These are phyloP conservation scores for Lenzites betulinus DNA, from an alignment of 768 basidiomycete genomes.

Conservation along the genomic window DNA sequence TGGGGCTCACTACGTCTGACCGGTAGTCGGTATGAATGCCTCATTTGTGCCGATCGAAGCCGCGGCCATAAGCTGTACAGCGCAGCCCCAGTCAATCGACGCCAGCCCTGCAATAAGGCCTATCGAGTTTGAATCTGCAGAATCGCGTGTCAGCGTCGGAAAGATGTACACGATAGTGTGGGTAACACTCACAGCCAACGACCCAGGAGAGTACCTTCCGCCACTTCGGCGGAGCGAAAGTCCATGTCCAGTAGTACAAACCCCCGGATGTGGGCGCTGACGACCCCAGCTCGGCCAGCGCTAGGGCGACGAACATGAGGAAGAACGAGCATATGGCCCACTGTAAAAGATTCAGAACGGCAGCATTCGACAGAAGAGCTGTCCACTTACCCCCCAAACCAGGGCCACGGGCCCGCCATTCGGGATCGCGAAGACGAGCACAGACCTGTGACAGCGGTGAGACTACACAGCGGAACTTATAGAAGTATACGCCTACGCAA, in stretches of 20 bases:
- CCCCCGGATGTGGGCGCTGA: conserved; percentile 40
- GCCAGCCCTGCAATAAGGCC: too few relatives aligned
- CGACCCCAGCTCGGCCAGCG: conserved; percentile 39
- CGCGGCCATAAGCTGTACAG: conserved; percentile 43
- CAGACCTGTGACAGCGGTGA: too few relatives aligned
- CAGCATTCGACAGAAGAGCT: too few relatives aligned
- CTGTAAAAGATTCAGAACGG: too few relatives aligned
- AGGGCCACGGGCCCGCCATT: conserved; percentile 70
- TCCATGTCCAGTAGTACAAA: conserved; percentile 41
- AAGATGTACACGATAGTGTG: too few relatives aligned
- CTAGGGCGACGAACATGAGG: conserved; percentile 36
- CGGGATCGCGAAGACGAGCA: conserved; percentile 55
- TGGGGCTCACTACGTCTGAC: conserved; percentile 33
- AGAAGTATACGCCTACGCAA: conserved; percentile 23
- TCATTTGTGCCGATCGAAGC: conserved; percentile 35
- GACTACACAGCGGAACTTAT: too few relatives aligned
- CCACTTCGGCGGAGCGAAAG: conserved; percentile 33
- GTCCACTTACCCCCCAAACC: conserved; percentile 71
- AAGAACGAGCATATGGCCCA: too few relatives aligned
- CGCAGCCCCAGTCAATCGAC: conserved; percentile 42
- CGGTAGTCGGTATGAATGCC: conserved; percentile 30
- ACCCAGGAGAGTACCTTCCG: conserved; percentile 41
- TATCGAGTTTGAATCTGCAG: conserved; percentile 38
- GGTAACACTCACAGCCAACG: conserved; percentile 37
- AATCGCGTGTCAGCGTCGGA: too few relatives aligned